Evolutionary conservation across 2,329 filamentous ascomycete species (phyloP).

Genomic region (Ophiostoma populinum): DNA sequence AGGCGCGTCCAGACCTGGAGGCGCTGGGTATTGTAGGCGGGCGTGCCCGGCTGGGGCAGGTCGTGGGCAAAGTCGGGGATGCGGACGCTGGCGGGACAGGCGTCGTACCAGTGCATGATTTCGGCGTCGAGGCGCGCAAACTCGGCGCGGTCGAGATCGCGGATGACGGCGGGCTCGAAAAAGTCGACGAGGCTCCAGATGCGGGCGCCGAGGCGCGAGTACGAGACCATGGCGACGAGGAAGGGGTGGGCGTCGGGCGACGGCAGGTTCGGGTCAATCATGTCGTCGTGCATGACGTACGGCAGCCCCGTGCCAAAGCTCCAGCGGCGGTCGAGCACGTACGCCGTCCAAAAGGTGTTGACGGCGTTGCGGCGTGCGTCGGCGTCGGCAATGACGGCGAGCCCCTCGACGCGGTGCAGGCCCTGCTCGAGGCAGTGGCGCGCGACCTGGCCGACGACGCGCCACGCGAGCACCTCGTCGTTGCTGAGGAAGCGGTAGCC

Average conservation of each 20-base stretch:
- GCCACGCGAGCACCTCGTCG: conserved; percentile 74
- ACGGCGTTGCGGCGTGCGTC: conserved; percentile 17
- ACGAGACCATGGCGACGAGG: conserved; percentile 68
- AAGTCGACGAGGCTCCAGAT: conserved; percentile 71
- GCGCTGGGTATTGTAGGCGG: conserved; percentile 50
- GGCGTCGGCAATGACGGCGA: conserved; percentile 20
- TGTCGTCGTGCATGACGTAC: conserved; percentile 28
- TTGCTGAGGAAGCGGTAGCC: conserved; percentile 71
- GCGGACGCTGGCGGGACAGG: conserved; percentile 44
- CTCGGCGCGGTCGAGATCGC: conserved; percentile 52
- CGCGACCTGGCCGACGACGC: conserved; percentile 67
- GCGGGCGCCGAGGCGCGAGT: conserved; percentile 66
- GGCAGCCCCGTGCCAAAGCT: conserved; percentile 33
- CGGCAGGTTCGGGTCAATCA: conserved; percentile 30
- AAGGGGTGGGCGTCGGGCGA: conserved; percentile 54
- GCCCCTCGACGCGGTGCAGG: conserved; percentile 32
- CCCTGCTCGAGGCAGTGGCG: conserved; percentile 30
- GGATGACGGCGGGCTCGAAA: conserved; percentile 41
- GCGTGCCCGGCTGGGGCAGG: conserved; percentile 31
- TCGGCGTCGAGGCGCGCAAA: conserved; percentile 70
- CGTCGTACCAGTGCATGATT: conserved; percentile 72
- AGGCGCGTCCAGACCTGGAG: conserved; percentile 73
- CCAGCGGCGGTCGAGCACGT: conserved; percentile 33
- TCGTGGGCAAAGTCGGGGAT: conserved; percentile 41
- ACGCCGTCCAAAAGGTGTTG: conserved; percentile 32